Evolutionary conservation across 1,284 basidiomycete species (phyloP).

Genomic region (Naganishia albida): DNA sequence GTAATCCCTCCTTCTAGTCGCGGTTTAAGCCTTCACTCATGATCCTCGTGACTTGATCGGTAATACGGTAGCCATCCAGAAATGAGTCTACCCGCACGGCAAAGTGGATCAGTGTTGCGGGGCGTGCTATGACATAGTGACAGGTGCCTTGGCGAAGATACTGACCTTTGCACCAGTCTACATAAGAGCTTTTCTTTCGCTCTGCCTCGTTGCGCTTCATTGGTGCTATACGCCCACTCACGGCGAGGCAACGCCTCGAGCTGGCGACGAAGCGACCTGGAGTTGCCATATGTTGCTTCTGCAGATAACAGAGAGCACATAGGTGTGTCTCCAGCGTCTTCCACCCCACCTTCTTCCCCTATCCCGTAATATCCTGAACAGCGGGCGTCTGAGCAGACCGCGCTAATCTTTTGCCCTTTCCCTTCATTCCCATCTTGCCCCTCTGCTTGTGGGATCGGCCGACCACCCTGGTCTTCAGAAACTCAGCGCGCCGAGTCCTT

Average conservation of each 20-base stretch:
- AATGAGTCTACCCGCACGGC: background rate
- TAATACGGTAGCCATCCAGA: background rate
- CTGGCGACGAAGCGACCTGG: background rate
- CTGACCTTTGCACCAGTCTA: conserved; percentile 15
- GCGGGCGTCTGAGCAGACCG: background rate
- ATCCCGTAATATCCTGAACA: background rate
- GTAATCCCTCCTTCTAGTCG: conserved; percentile 1
- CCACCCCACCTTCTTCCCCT: background rate
- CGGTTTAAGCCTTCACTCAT: background rate
- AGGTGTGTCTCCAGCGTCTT: conserved; percentile 5
- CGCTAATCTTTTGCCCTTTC: background rate
- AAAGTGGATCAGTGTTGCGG: background rate
- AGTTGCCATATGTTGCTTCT: conserved; percentile 12
- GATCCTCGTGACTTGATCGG: background rate
- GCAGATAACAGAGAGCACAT: conserved; percentile 13
- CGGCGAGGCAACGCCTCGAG: background rate
- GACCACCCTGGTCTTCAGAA: conserved; percentile 2
- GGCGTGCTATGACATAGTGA: background rate
- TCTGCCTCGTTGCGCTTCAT: conserved; percentile 1
- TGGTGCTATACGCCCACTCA: conserved; percentile 4
- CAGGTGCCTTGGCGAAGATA: too few species aligned
- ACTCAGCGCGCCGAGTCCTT: background rate
- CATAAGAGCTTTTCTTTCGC: conserved; percentile 10
- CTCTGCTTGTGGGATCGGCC: conserved; percentile 2
- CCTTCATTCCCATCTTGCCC: conserved; percentile 1